Evolutionary conservation across 768 basidiomycete genomes (phyloP).

Genomic region (Termitomyces sp.): DNA sequence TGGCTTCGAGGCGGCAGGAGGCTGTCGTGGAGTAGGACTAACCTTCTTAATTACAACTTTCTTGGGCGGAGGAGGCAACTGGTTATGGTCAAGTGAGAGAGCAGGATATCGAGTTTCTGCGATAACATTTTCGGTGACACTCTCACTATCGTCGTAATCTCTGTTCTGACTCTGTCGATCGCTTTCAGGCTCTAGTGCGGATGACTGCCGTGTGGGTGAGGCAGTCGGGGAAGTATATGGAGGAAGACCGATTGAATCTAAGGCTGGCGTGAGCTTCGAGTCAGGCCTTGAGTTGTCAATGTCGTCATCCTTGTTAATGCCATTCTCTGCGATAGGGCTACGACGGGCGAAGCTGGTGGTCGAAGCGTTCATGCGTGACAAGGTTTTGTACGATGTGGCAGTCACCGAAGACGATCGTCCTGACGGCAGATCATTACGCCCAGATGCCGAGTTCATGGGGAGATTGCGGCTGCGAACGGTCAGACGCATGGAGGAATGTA

Average conservation of each 20-base stretch:
- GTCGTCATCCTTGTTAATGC: constrained; percentile 16
- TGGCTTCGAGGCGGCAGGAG: neutral
- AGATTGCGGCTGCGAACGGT: constrained; percentile 33
- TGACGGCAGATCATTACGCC: constrained; percentile 9
- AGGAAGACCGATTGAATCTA: constrained; percentile 14
- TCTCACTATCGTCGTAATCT: constrained; percentile 6
- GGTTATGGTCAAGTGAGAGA: constrained; percentile 11
- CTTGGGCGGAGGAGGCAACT: neutral
- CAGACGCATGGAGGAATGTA: constrained; percentile 33
- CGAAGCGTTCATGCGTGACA: constrained; percentile 30
- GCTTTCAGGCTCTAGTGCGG: constrained; percentile 19
- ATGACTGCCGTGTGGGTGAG: constrained; percentile 15
- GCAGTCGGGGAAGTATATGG: constrained; percentile 9
- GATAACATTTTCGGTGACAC: neutral
- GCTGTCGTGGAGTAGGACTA: neutral
- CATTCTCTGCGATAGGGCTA: constrained; percentile 2
- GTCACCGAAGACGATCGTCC: constrained; percentile 21
- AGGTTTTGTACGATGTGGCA: constrained; percentile 37
- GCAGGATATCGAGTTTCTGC: neutral
- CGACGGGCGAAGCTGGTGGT: constrained; percentile 14
- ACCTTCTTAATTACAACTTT: constrained; percentile 12
- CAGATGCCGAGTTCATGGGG: constrained; percentile 5
- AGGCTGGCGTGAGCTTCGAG: constrained; percentile 62
- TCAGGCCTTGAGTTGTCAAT: constrained; percentile 50
- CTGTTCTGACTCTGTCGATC: constrained; percentile 4